phyloP scores from a whole-genome alignment of 768 basidiomycete genomes.

The Asterophora lycoperdoides region DNA sequence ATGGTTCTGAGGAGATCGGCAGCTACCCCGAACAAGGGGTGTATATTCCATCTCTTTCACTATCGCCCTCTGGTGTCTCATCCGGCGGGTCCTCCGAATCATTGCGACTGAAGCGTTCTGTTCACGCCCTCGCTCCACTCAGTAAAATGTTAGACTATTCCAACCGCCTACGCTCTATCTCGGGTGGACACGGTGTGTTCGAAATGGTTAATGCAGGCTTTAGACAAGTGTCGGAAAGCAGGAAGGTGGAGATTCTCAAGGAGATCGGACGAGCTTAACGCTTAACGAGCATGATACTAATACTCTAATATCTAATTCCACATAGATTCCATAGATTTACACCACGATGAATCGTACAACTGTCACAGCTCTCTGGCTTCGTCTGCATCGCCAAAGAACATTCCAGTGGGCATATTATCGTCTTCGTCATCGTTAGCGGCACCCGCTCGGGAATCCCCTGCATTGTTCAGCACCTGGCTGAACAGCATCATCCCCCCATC shows the following conservation, averaged over 20 bases:
- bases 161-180: slow-evolving; percentile 69
- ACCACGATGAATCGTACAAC: slow-evolving; percentile 10
- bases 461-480: slow-evolving; percentile 64
- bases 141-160: slow-evolving; percentile 81
- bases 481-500: slow-evolving; percentile 66
- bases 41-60: slow-evolving; percentile 70
- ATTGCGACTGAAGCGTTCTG: slow-evolving; percentile 52
- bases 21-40: slow-evolving; percentile 58
- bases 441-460: slow-evolving; percentile 52
- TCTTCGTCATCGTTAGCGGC: slow-evolving; percentile 73
- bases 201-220: slow-evolving; percentile 82
- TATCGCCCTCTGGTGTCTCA: slow-evolving; percentile 63
- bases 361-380: slow-evolving; percentile 58
- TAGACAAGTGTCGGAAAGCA: slow-evolving; percentile 53
- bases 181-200: slow-evolving; percentile 78
- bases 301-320: slow-evolving; percentile 8
- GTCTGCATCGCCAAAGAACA: slow-evolving; percentile 81
- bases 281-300: slow-evolving; percentile 1
- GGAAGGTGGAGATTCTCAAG: slow-evolving; percentile 67
- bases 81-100: slow-evolving; percentile 26
- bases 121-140: slow-evolving; percentile 73
- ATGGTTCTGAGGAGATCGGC: slow-evolving; percentile 34
- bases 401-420: slow-evolving; percentile 68
- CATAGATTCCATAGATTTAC: slow-evolving; percentile 4
- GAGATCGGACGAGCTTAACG: slow-evolving; percentile 72